Base-by-base conservation (phyloP, 2,329 filamentous ascomycete genomes). In the Epichloe brachyelytri region DNA sequence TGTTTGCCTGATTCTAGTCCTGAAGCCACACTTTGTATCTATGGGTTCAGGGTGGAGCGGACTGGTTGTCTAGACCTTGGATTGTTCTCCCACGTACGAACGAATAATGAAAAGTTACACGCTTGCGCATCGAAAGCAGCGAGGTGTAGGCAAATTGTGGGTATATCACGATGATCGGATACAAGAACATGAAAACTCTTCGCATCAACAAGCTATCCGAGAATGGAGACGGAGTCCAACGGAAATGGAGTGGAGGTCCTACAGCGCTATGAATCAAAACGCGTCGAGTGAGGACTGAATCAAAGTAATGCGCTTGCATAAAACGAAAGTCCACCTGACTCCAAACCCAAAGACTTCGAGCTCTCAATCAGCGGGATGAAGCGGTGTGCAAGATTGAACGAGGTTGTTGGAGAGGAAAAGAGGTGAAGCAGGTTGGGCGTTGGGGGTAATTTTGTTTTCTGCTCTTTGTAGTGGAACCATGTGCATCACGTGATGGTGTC, bases 1-100 rank as follows among this genome's bases (percentile, higher is more conserved):
- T 80, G 75, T 82, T 62, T 75, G 76, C 77, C 77, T 75, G 72
- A 71, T 73, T 74, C 74, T 81, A 82, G 78, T 82, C 78, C 78
- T 71, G 73, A 71, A 72, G 68, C 67, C 76, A 75, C 75, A 80
- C 71, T 67, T 49, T 57, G 54, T 26, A 22, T 76, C 72, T 69
- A 74, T 77, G 72, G 68, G 71, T 75, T 69, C 77, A 78, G 78
- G 78, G 78, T 81, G 78, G 78, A 82, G 73, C 70, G 74, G 77
- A 79, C 77, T 63, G 78, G 78, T 76, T 81, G 78, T 82, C 78
- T 80, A 80, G 78, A 76, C 78, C 78, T 73, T 65, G 67, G 69
- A 62, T 80, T 74, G 60, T 72, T 80, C 76, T 81, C 75, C 78
- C 78, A 80, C 77, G 65, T 77, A 75, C 75, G 76, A 80, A 72